phyloP scores from a whole-genome alignment of 2,329 filamentous ascomycete species.

The Dothistroma septosporum region DNA sequence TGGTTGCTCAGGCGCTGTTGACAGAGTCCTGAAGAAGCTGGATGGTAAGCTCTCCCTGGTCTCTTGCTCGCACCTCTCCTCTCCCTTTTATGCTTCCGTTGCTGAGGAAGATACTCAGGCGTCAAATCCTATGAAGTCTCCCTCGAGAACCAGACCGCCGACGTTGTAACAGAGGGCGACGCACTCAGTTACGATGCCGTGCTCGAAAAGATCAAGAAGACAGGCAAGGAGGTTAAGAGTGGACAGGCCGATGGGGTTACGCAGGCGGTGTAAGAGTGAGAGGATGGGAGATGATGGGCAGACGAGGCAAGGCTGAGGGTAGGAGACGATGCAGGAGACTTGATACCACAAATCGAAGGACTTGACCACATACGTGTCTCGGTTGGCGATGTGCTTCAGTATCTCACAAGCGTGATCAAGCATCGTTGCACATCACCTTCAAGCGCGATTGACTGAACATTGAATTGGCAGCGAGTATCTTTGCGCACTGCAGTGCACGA shows the following conservation, averaged over 20 bases:
- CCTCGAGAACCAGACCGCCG: constrained; percentile 79
- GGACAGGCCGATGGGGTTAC: constrained; percentile 65
- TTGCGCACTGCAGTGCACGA: background rate
- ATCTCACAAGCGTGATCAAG: too few species aligned
- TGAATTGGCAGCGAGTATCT: background rate
- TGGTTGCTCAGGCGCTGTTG: constrained; percentile 91
- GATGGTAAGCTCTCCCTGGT: constrained; percentile 13
- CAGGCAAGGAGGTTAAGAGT: constrained; percentile 83
- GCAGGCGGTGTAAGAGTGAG: constrained; percentile 28
- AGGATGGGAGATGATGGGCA: background rate
- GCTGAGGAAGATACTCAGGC: constrained; percentile 49
- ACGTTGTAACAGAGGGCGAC: constrained; percentile 62
- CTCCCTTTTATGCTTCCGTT: too few species aligned
- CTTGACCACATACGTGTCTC: too few species aligned
- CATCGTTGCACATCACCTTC: too few species aligned
- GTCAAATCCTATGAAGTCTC: constrained; percentile 83
- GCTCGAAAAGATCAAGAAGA: constrained; percentile 86
- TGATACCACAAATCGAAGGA: background rate
- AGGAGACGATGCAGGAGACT: background rate
- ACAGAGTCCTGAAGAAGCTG: constrained; percentile 81
- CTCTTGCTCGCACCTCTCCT: too few species aligned
- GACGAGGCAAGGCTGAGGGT: background rate
- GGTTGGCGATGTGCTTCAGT: too few species aligned
- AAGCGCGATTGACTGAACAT: background rate
- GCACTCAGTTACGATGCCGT: constrained; percentile 73